Evolutionary conservation across 176 grass and related monocot species (phyloP), one percentile per base, ranked within the genome.

Genomic region (Dendrocalamus sinicus): DNA sequence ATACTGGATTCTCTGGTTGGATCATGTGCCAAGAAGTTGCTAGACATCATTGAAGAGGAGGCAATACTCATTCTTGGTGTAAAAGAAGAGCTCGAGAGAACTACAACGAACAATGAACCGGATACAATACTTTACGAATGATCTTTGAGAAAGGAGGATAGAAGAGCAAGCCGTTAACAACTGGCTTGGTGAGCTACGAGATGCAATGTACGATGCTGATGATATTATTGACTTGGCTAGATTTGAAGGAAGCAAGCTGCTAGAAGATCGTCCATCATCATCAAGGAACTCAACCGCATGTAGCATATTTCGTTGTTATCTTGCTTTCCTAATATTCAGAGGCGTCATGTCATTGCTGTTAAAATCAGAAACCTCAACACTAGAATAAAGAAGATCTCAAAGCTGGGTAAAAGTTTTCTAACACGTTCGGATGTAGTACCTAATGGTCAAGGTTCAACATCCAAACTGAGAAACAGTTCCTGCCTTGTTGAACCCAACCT

Each of bases 141-240:
- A 61, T 39, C 77, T 77, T 37, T 67, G 86, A 55, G 70, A 57
- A 71, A 81, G 77, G 26, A 75, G 28, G 28, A 1, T 20, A n/a
- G 26, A 51, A 17, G 72, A 82, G 20, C 46, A 16, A 7, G 70
- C 44, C 8, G 81, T 69, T 70, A 19, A 50, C 14, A 74, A 30
- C 26, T 90, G 84, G 89, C 64, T 86, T 41, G 77, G 60, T n/a
- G 26, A 86, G 79, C 41, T 86, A 44, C 83, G 50, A 67, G 84
- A 90, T 85, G 23, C 75, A 28, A 90, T 90, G 79, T 82, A 90
- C 48, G 89, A 90, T 32, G 84, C 65, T 24, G 84, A 83, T 19
- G 28, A 28, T 28, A 28, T 28, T 28, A 28, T 28, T 28, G 28
- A 28, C 28, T 28, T 28, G 28, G 28, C 28, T 28, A 28, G 0